These are phyloP conservation scores for Syzygium malaccense DNA, from an alignment of 441 rosid species.

Conservation along the genomic window DNA sequence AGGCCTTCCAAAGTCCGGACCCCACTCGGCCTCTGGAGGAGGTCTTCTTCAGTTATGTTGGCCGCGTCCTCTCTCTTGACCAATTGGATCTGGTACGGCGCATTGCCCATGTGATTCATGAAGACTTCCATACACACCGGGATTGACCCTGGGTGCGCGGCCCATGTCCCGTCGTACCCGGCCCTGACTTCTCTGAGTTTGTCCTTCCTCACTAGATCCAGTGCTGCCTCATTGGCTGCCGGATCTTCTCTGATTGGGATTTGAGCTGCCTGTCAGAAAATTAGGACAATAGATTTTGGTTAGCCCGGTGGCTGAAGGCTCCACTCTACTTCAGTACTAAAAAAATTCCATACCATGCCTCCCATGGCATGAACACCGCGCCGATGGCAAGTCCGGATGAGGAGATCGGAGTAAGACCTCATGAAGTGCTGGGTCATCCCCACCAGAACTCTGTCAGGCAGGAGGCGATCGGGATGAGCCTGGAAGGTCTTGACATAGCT, in stretches of 20 bases:
- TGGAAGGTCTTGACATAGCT: constrained; percentile 95
- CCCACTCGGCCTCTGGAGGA: constrained; percentile 70
- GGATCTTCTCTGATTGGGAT: constrained; percentile 83
- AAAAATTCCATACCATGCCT: constrained; percentile 53
- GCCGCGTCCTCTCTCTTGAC: constrained; percentile 61
- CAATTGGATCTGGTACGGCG: constrained; percentile 57
- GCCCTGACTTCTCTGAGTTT: constrained; percentile 79
- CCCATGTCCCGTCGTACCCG: constrained; percentile 98
- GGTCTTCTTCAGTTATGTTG: constrained; percentile 60
- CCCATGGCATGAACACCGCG: constrained; percentile 97
- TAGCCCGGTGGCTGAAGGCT: neutral
- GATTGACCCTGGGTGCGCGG: constrained; percentile 95
- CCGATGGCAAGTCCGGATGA: constrained; percentile 74
- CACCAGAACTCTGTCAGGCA: constrained; percentile 76
- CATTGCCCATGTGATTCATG: constrained; percentile 54
- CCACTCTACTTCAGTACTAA: neutral
- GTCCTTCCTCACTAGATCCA: constrained; percentile 79
- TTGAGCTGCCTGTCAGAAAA: constrained; percentile 74
- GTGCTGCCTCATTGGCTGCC: constrained; percentile 68
- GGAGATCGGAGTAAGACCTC: constrained; percentile 90
- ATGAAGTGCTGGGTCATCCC: constrained; percentile 93
- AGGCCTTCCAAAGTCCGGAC: constrained; percentile 75
- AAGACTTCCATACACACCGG: constrained; percentile 65
- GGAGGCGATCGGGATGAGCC: constrained; percentile 65
- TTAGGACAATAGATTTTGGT: neutral